Evolutionary conservation across 1,284 basidiomycete genomes (phyloP).

Genomic region (Fomitiporia mediterranea): DNA sequence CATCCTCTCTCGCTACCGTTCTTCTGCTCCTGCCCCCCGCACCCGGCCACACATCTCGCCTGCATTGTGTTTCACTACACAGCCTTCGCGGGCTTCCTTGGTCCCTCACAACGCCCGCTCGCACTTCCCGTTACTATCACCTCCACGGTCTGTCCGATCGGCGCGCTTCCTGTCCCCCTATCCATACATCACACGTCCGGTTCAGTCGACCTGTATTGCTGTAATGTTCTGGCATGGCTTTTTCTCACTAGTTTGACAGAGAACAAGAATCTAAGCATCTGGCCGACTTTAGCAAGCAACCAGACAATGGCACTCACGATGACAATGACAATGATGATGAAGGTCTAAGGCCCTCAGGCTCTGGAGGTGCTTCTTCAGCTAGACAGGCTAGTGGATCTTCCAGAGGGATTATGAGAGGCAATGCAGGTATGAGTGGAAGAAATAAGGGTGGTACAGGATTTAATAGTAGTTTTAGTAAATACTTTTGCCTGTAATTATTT

Average conservation of each 20-base stretch:
- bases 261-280: constrained; percentile 18
- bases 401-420: constrained; percentile 3
- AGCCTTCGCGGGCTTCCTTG: neutral
- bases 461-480: too few relatives aligned
- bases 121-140: neutral
- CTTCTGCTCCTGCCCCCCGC: too few relatives aligned
- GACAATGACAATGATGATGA: constrained; percentile 26
- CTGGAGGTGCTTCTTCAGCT: neutral
- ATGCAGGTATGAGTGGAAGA: neutral
- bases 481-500: too few relatives aligned
- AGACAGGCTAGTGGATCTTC: neutral
- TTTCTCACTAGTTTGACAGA: constrained; percentile 14
- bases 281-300: constrained; percentile 19
- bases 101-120: neutral
- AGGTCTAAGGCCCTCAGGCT: constrained; percentile 3
- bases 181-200: too few relatives aligned
- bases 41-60: too few relatives aligned
- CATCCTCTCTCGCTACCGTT: too few relatives aligned
- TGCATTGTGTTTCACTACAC: too few relatives aligned
- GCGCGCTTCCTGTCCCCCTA: too few relatives aligned
- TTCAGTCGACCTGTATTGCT: too few relatives aligned
- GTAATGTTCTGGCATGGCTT: neutral
- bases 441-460: neutral
- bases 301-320: constrained; percentile 23
- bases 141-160: too few relatives aligned